These are phyloP conservation scores for Penicillium sp. DNA, from an alignment of 2,329 filamentous ascomycete genomes.

Conservation along the genomic window DNA sequence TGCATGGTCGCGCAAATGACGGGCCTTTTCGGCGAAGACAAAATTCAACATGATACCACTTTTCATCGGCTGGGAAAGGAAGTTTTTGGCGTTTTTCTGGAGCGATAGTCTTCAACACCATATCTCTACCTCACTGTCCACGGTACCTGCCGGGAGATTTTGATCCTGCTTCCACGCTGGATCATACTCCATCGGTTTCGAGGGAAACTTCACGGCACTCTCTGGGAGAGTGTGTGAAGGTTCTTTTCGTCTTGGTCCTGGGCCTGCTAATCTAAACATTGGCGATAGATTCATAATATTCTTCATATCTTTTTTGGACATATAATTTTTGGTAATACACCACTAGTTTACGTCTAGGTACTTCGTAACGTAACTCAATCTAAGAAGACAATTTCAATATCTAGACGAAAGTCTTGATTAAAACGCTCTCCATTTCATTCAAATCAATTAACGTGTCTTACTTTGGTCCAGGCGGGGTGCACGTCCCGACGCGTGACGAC, in stretches of 20 bases:
- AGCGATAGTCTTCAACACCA: slow-evolving; percentile 37
- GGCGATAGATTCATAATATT: slow-evolving; percentile 25
- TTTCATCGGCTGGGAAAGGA: slow-evolving; percentile 36
- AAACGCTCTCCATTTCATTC: not conserved
- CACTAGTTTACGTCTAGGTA: not conserved
- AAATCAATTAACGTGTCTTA: not conserved
- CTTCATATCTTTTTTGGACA: slow-evolving; percentile 6
- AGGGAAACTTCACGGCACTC: slow-evolving; percentile 3
- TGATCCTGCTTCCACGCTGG: slow-evolving; percentile 4
- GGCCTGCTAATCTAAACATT: slow-evolving; percentile 34
- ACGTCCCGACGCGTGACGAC: slow-evolving; percentile 24
- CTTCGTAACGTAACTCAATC: not conserved
- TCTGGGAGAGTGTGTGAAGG: slow-evolving; percentile 2
- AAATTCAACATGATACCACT: slow-evolving; percentile 45
- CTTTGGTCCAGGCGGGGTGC: slow-evolving; percentile 5
- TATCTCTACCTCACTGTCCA: slow-evolving; percentile 17
- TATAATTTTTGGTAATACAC: not conserved
- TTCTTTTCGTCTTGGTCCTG: slow-evolving; percentile 12
- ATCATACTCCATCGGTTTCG: slow-evolving; percentile 2
- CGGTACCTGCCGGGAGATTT: slow-evolving; percentile 7
- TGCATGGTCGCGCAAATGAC: slow-evolving; percentile 33
- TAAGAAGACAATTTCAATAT: not conserved
- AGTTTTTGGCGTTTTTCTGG: slow-evolving; percentile 35
- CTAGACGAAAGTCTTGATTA: not conserved
- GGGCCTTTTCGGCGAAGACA: slow-evolving; percentile 34